Evolutionary conservation across 805 yeast genomes (phyloP).

Genomic region (Debaryomyces tyrocola): DNA sequence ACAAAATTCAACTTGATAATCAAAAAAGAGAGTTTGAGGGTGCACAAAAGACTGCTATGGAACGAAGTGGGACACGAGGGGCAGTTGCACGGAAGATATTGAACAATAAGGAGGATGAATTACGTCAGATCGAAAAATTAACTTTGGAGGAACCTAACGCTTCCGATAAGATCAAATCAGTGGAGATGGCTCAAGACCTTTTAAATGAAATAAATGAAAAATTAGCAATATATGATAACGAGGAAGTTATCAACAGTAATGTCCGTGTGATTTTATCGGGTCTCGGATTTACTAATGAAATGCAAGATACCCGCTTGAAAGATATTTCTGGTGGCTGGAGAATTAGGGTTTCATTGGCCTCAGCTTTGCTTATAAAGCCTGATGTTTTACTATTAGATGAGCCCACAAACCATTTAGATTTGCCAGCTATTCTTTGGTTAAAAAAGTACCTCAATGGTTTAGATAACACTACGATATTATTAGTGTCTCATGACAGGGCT

Average conservation of each 20-base stretch:
- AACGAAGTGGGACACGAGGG: not conserved
- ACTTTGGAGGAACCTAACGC: too few relatives aligned
- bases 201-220: not conserved
- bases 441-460: not conserved
- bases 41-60: conserved; percentile 1
- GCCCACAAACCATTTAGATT: not conserved
- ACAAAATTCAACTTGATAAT: not conserved
- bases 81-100: not conserved
- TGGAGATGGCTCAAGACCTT: too few relatives aligned
- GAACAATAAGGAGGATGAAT: not conserved
- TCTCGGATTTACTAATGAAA: too few relatives aligned
- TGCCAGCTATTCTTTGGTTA: not conserved
- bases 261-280: too few relatives aligned
- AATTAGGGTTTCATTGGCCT: too few relatives aligned
- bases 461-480: not conserved
- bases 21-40: not conserved
- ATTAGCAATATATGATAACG: not conserved
- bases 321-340: too few relatives aligned
- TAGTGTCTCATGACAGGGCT: conserved; percentile 1
- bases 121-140: not conserved
- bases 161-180: too few relatives aligned
- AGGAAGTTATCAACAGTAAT: not conserved
- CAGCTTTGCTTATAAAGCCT: too few relatives aligned
- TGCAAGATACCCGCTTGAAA: too few relatives aligned
- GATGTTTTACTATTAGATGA: not conserved